Conservation (phyloP, 371 early-diverging fungal genomes). For the Syncephalis plumigaleata region DNA sequence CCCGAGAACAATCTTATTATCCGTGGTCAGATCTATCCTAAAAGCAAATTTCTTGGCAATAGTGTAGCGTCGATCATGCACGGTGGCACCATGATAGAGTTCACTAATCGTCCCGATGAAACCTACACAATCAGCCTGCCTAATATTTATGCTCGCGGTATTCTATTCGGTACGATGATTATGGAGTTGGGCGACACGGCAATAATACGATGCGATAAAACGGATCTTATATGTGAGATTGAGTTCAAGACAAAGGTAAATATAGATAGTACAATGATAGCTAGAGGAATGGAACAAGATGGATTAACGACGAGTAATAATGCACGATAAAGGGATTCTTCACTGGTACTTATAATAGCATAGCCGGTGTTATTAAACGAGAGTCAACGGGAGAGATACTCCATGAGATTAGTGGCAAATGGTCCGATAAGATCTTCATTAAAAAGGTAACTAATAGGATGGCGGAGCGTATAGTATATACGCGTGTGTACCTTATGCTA, state of each 20-base stretch:
- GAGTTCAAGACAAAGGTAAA: conserved; percentile 89
- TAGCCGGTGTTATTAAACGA: conserved; percentile 67
- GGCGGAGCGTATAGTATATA: no score
- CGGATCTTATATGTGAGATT: conserved; percentile 55
- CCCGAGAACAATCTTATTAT: conserved; percentile 71
- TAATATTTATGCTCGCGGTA: conserved; percentile 86
- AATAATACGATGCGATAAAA: conserved; percentile 46
- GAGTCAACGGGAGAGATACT: conserved; percentile 57
- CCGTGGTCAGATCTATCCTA: conserved; percentile 70
- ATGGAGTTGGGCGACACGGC: conserved; percentile 80
- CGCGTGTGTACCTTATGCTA: no score
- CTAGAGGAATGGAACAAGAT: not conserved
- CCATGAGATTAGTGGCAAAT: conserved; percentile 71
- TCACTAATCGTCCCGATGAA: conserved; percentile 45
- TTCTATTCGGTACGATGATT: conserved; percentile 86
- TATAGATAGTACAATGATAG: conserved; percentile 6
- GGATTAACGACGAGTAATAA: not conserved
- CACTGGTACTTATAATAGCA: conserved; percentile 60
- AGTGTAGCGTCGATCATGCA: conserved; percentile 81
- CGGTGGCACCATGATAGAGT: conserved; percentile 44
- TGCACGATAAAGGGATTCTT: conserved; percentile 88
- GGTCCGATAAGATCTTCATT: conserved; percentile 62
- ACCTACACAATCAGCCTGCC: conserved; percentile 68
- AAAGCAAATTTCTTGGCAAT: conserved; percentile 82
- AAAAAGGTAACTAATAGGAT: conserved; percentile 2